Percentiles rank a stretch among this genome's conserved stretches.
Conservation (phyloP, 768 basidiomycete genomes). For the Dendrothele bispora region DNA sequence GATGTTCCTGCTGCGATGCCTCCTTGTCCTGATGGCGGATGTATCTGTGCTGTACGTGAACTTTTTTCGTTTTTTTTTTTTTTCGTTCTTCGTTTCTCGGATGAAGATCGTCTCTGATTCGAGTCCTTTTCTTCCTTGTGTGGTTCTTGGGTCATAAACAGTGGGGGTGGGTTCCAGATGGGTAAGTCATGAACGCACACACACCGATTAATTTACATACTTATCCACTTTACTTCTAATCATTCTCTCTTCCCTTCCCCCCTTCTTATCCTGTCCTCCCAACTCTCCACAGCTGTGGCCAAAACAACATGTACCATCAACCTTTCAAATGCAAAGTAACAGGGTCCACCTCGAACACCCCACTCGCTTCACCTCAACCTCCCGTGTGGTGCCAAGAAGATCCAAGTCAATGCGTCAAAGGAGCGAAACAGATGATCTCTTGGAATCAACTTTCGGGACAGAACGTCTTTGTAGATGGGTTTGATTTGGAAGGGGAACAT, state of each 20-base stretch:
- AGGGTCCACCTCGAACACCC: constrained; percentile 35
- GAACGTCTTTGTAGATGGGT: constrained; percentile 44
- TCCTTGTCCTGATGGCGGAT: constrained; percentile 48
- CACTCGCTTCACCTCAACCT: constrained; percentile 41
- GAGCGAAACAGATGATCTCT: constrained; percentile 56
- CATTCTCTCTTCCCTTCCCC: too few relatives aligned
- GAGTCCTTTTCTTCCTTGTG: too few relatives aligned
- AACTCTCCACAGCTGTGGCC: constrained; percentile 38
- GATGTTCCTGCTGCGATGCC: constrained; percentile 50
- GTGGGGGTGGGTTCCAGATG: too few relatives aligned
- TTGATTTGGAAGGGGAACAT: constrained; percentile 33
- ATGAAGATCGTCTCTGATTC: too few relatives aligned
- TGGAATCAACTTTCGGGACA: constrained; percentile 52
- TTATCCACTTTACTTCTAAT: too few relatives aligned
- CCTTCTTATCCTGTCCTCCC: not conserved
- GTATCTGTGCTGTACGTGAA: constrained; percentile 48
- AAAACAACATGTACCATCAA: constrained; percentile 52
- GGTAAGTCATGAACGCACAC: too few relatives aligned
- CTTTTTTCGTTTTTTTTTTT: constrained; percentile 2
- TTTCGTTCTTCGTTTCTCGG: not conserved
- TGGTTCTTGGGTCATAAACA: too few relatives aligned
- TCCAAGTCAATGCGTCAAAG: constrained; percentile 38
- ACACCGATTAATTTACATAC: too few relatives aligned
- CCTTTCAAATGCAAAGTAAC: constrained; percentile 52
- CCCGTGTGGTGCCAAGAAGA: constrained; percentile 55